Base-by-base conservation (phyloP, 257 asterid species). In the Eustoma russellianum region DNA sequence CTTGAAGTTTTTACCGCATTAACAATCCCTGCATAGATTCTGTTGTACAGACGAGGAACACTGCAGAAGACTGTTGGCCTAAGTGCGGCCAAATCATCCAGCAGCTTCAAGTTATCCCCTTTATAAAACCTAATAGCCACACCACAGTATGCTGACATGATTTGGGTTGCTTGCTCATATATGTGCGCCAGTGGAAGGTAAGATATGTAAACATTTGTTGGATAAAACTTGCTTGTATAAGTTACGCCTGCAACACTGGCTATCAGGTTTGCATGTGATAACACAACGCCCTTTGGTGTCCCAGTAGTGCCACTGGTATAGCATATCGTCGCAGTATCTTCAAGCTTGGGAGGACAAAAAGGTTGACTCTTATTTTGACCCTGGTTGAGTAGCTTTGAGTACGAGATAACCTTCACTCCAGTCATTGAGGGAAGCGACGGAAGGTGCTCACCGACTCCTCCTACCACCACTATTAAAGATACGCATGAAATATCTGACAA, bases 111-210 rank as follows among this genome's bases (percentile, higher is more conserved):
- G 64, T 74, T 84, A 73, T 91, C 96, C 86, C 97, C 97, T 63
- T 85, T 95, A 71, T 85, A 88, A 81, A 88, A 88, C 61, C 97
- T 95, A 71, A 82, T 53, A 50, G 97, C 95, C 48, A 64, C 87
- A 18, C 97, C 97, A 57, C 34, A 74, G 62, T 82, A 75, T 16
- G 28, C 71, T 5, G 67, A 50, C 71, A 74, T 44, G 17, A 91
- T 77, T 56, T 91, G 96, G 76, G 86, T 82, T 72, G 94, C 86
- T 55, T 96, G 89, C 69, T 91, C 98, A 52, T 83, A 91, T 67
- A 91, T 91, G 79, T 91, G 98, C 7, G 98, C 98, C 92, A 91
- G 76, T 13, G 98, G 98, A 57, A 91, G 96, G 63, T 91, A 91
- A 13, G 98, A 86, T 70, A 86, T 86, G 71, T 91, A 87, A 73